Percentiles rank a stretch among this genome's conserved stretches.
These are phyloP conservation scores for Collariella sp. DNA, from an alignment of 495 filamentous ascomycete genomes.

Conservation along the genomic window DNA sequence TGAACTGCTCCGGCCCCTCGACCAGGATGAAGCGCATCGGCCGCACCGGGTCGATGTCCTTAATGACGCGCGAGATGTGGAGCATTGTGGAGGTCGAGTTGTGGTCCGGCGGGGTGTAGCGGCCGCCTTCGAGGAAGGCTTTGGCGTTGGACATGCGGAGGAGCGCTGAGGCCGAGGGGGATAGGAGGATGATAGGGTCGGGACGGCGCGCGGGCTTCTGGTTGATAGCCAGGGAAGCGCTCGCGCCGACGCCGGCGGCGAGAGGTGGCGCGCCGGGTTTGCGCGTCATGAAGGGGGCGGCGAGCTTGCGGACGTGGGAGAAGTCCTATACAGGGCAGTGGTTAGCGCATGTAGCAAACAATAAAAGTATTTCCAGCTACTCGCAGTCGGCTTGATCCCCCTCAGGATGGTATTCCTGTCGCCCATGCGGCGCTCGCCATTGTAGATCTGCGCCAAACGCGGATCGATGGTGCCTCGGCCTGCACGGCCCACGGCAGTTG, in stretches of 20 bases:
- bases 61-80: slow-evolving; percentile 70
- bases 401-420: slow-evolving; percentile 83
- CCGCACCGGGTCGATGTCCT: slow-evolving; percentile 58
- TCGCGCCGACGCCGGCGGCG: slow-evolving; percentile 20
- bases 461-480: slow-evolving; percentile 64
- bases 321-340: slow-evolving; percentile 59
- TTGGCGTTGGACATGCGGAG: slow-evolving; percentile 98
- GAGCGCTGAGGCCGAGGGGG: slow-evolving; percentile 92
- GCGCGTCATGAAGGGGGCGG: slow-evolving; percentile 68
- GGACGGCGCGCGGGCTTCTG: slow-evolving; percentile 51
- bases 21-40: slow-evolving; percentile 91
- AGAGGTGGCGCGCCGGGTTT: slow-evolving; percentile 26
- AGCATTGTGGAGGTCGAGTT: slow-evolving; percentile 63
- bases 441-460: slow-evolving; percentile 77
- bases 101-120: slow-evolving; percentile 71
- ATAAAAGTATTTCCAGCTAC: slow-evolving; percentile 18
- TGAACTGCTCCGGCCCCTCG: slow-evolving; percentile 86
- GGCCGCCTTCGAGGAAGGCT: slow-evolving; percentile 79
- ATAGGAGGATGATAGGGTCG: slow-evolving; percentile 96
- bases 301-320: slow-evolving; percentile 82
- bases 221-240: slow-evolving; percentile 35
- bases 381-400: slow-evolving; percentile 83
- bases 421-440: slow-evolving; percentile 79
- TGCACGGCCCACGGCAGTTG: slow-evolving; percentile 41
- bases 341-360: not conserved